Base-by-base conservation (phyloP, 352 stramenopile genomes). In the Phytophthora pisi region DNA sequence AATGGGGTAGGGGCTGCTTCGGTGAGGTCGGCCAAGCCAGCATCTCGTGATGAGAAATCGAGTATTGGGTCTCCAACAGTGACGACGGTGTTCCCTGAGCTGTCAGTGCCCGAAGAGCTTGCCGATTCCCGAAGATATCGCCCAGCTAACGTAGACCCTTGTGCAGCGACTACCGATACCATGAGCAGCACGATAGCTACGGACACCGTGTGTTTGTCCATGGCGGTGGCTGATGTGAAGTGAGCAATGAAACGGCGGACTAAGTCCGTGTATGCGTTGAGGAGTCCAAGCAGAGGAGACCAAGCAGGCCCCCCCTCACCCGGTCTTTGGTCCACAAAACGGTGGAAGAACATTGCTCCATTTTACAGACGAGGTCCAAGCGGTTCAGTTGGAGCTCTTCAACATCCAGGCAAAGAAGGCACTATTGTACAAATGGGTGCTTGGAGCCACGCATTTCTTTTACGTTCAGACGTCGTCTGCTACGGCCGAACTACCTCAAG, bases 321-420 rank as follows among this genome's bases (percentile, higher is more conserved):
- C 7, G 20, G 23, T 50, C 6, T 24, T 45, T 18, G 46, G 11
- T 46, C 47, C 61, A 70, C 60, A 61, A 20, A 64, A 64, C 11
- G 53, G 11, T 64, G 43, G 59, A 69, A 73, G 53, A 61, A 53
- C 46, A 30, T 16, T n/a, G 51, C 50, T 10, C 9, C 42, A 28
- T 52, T 51, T 40, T 54, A 20, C 31, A 36, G 47, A 57, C 10
- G 56, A 53, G 46, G 50, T 66, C 36, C 50, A 53, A 55, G 34
- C 61, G 47, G 52, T 72, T 75, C 68, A 75, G 62, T 55, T 55
- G 30, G 54, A 52, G 50, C 24, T 40, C 30, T 56, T 65, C 38
- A 64, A 61, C 43, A 62, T 57, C 57, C 51, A 66, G 42, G 51
- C 49, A 31, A 23, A 51, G 28, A 49, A 20, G 46, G 43, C 23